Evolutionary conservation across 2,329 filamentous ascomycete genomes (phyloP).

Genomic region (Ophiostoma fasciatum): DNA sequence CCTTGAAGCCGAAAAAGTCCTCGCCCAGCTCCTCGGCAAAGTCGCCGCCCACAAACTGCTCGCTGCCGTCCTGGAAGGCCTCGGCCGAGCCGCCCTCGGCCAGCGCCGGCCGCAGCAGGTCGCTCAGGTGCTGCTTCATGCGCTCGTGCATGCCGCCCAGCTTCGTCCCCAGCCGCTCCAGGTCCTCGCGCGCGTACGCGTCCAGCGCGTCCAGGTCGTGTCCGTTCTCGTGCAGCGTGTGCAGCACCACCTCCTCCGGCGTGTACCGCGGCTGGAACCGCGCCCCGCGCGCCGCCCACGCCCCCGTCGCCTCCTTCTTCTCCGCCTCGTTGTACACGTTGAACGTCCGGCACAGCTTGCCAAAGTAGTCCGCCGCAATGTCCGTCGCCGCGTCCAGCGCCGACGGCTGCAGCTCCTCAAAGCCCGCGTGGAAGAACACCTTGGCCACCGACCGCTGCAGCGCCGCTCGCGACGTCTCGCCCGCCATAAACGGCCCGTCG

Average conservation of each 20-base stretch:
- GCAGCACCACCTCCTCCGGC: constrained; percentile 72
- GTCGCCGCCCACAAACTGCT: constrained; percentile 91
- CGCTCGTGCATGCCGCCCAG: constrained; percentile 78
- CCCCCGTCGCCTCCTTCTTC: constrained; percentile 44
- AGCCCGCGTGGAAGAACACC: constrained; percentile 89
- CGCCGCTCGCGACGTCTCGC: constrained; percentile 66
- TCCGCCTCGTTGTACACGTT: constrained; percentile 74
- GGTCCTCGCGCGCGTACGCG: constrained; percentile 77
- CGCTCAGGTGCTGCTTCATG: constrained; percentile 86
- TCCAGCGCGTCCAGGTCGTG: constrained; percentile 71
- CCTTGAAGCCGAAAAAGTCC: constrained; percentile 98
- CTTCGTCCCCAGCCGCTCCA: constrained; percentile 72
- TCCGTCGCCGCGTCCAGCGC: constrained; percentile 84
- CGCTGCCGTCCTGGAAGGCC: constrained; percentile 90
- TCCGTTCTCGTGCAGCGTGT: constrained; percentile 73
- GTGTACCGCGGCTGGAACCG: constrained; percentile 53
- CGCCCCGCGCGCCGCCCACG: constrained; percentile 24
- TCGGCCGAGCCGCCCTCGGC: constrained; percentile 66
- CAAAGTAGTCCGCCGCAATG: constrained; percentile 77
- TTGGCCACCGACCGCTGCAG: constrained; percentile 85
- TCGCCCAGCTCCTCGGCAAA: constrained; percentile 96
- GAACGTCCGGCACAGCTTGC: constrained; percentile 65
- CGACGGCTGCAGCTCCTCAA: constrained; percentile 92
- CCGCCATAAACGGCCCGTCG: constrained; percentile 74
- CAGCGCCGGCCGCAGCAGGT: constrained; percentile 80